Base-by-base conservation (phyloP, 306 rosid genomes). In the Sicyos baderoa region DNA sequence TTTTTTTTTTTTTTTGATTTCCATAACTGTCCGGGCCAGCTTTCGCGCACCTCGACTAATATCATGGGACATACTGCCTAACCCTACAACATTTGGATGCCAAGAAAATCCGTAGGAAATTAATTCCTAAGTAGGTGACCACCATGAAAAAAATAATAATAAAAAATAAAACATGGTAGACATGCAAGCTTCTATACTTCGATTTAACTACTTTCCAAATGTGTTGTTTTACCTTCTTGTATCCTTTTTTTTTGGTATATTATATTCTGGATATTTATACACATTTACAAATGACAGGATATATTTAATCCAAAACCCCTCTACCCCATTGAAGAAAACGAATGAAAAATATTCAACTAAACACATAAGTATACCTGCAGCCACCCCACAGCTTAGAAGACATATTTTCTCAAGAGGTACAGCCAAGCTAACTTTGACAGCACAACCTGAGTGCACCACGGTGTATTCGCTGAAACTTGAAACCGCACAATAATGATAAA, bases 381-480 rank as follows among this genome's bases (percentile, higher is more conserved):
- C 91, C 74, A 93, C 87, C 15, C 99, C 99, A 71, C 99, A 88
- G 72, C 97, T 93, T 60, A 93, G 80, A 75, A 93, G 88, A 83
- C 99, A 93, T 48, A 90, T 81, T 77, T 85, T 90, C 69, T 86
- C 94, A 27, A 93, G 91, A 82, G 99, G 96, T 22, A 67, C 89
- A 61, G 52, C 62, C 0, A 84, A 78, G 80, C 79, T 80, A 78
- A 93, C 72, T 84, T 85, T 90, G 73, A 93, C 99, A 15, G 96
- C 97, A 85, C 99, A 93, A 70, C 99, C 99, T 10, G 94, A 86
- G 82, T 93, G 95, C 74, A 93, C 94, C 32, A 86, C 97, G 16
- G 86, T 88, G 35, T 93, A 93, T 72, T 89, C 95, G 49, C 97
- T 89, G 84, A 93, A 93, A 82, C 98, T 93, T 66, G 98, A 93